Evolutionary conservation across 768 basidiomycete species (phyloP).

Genomic region (Xanthoconium stramineum): DNA sequence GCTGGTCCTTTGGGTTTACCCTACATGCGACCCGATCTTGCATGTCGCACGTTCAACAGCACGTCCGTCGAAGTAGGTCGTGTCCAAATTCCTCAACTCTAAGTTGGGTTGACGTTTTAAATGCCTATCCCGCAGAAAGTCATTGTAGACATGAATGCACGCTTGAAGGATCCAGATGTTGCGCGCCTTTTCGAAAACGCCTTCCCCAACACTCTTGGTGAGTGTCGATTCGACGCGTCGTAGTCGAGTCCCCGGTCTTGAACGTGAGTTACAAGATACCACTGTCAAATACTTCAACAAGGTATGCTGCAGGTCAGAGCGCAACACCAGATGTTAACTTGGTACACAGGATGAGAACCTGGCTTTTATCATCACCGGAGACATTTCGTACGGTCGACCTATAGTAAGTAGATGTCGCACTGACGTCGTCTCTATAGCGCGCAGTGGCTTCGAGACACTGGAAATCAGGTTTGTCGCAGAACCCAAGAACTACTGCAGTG

Average conservation of each 20-base stretch:
- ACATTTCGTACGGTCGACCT: slow-evolving; percentile 61
- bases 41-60: slow-evolving; percentile 75
- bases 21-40: slow-evolving; percentile 67
- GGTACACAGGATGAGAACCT: slow-evolving; percentile 55
- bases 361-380: slow-evolving; percentile 80
- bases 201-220: slow-evolving; percentile 79
- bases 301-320: slow-evolving; percentile 31
- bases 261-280: slow-evolving; percentile 48
- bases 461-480: slow-evolving; percentile 55
- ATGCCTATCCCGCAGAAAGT: slow-evolving; percentile 47
- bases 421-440: slow-evolving; percentile 44
- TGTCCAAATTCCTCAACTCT: background rate
- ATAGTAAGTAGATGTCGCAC: background rate
- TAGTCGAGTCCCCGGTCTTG: background rate
- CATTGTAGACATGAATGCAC: slow-evolving; percentile 66
- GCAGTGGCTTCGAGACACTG: slow-evolving; percentile 82
- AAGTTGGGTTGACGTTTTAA: background rate
- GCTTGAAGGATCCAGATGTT: slow-evolving; percentile 73
- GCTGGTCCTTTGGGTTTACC: slow-evolving; percentile 61
- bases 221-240: slow-evolving; percentile 9
- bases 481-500: background rate
- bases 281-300: slow-evolving; percentile 73
- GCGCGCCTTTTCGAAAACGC: slow-evolving; percentile 80
- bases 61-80: slow-evolving; percentile 64
- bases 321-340: slow-evolving; percentile 2